Evolutionary conservation across 2,329 filamentous ascomycete genomes (phyloP), one percentile per base, ranked within the genome.

Genomic region (Beauveria brongniartii): DNA sequence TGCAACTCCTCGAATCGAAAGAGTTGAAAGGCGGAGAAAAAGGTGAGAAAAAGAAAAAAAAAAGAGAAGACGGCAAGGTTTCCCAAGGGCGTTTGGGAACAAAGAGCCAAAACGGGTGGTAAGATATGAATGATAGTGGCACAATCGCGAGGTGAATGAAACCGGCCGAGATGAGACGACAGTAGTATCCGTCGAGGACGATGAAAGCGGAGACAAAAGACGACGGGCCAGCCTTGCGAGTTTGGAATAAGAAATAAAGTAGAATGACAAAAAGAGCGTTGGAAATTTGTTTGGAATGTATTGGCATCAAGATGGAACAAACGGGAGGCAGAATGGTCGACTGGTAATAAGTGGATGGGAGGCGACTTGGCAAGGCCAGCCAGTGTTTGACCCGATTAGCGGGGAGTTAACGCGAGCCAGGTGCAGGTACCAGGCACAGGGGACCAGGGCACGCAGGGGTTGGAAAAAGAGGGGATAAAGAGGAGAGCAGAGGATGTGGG

Each of bases 211-310:
- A 47, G 24, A 28, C 12, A 34, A 26, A 43, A 26, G 2, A 14
- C 14, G 24, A 20, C 6, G 26, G 14, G 18, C 28, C 22, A 58
- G 55, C 46, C 34, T 20, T n/a, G 20, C 8, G 37, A 47, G 46
- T 34, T 58, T 40, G 55, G 16, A 12, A 26, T 16, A 30, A 47
- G 24, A 18, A 8, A 26, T n/a, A 16, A 57, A 57, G 55, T 37
- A 34, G 46, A 48, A 48, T 43, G 22, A 43, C 10, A 43, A 58
- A 51, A 44, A 43, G 46, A 51, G 46, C 18, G 55, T 48, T 48
- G 55, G 55, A 6, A 14, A 48, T 48, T 28, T 58, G 55, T 58
- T 48, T 58, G 55, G 55, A 58, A 58, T 58, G 46, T 37, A 43
- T 41, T 44, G 55, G 46, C 34, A 22, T 57, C 43, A 50, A 50